These are phyloP conservation scores for Capsicum pubescens DNA, from an alignment of 257 asterid genomes.

Conservation along the genomic window DNA sequence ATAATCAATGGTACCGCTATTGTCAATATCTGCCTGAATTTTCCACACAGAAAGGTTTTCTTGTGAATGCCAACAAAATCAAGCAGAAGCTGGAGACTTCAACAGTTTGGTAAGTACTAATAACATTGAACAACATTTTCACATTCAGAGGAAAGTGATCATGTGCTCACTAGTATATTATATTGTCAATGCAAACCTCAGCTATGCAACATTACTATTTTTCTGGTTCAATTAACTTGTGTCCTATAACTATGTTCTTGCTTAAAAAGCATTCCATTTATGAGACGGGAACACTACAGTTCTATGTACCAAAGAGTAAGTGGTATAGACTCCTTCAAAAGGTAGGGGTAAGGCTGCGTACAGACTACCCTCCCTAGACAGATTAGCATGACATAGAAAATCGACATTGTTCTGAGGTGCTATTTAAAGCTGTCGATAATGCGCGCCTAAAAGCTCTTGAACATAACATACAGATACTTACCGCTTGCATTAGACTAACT, in stretches of 20 bases:
- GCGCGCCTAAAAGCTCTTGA: not conserved
- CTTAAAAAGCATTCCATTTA: not conserved
- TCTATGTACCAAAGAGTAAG: not conserved
- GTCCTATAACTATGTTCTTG: conserved; percentile 1
- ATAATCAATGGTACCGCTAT: conserved; percentile 58
- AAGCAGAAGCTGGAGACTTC: conserved; percentile 6
- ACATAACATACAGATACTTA: conserved; percentile 20
- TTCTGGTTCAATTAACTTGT: not conserved
- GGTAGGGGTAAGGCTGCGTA: not conserved
- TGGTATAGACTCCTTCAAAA: not conserved
- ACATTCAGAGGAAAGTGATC: not conserved
- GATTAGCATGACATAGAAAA: too few relatives aligned
- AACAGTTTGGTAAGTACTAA: not conserved
- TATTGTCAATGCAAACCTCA: not conserved
- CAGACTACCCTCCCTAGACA: not conserved
- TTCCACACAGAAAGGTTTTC: conserved; percentile 17
- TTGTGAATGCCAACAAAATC: not conserved
- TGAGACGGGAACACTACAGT: not conserved
- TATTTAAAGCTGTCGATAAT: too few relatives aligned
- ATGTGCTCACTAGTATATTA: not conserved
- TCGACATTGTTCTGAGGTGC: too few relatives aligned
- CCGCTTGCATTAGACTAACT: conserved; percentile 27
- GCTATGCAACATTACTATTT: not conserved
- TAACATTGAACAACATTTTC: not conserved
- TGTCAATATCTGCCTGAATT: conserved; percentile 57